Conservation (phyloP, 2,329 filamentous ascomycete genomes). For the Aspergillus fumigatiaffinis region DNA sequence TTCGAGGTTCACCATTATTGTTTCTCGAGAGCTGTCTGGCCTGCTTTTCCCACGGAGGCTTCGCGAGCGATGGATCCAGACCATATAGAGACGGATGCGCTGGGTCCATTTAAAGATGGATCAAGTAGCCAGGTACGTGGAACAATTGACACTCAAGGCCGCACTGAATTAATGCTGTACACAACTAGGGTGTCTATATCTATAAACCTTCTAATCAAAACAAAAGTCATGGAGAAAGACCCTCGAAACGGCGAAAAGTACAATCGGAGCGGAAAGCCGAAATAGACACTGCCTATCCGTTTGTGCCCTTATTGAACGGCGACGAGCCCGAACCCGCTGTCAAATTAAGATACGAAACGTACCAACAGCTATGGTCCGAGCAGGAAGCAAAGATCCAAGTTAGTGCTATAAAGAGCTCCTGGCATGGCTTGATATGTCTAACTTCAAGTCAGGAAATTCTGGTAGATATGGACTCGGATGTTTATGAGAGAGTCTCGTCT, state of each 20-base stretch:
- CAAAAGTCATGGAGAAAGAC: conserved; percentile 37
- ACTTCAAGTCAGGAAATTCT: conserved; percentile 27
- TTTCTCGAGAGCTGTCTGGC: not conserved
- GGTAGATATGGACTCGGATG: conserved; percentile 37
- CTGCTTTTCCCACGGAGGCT: not conserved
- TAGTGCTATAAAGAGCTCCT: conserved; percentile 3
- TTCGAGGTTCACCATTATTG: conserved; percentile 1
- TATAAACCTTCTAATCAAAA: conserved; percentile 52
- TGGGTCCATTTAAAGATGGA: conserved; percentile 23
- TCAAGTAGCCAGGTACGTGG: conserved; percentile 27
- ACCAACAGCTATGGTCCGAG: conserved; percentile 37
- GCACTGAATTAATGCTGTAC: not conserved
- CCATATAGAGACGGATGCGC: conserved; percentile 16
- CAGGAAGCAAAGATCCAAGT: conserved; percentile 40
- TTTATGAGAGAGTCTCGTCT: conserved; percentile 34
- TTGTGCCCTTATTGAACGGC: conserved; percentile 39
- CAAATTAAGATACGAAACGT: conserved; percentile 33
- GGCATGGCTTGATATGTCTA: conserved; percentile 6
- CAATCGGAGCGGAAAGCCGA: conserved; percentile 32
- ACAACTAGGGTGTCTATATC: conserved; percentile 56
- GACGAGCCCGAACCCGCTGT: conserved; percentile 32
- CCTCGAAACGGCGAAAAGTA: conserved; percentile 57
- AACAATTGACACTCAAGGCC: not conserved
- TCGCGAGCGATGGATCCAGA: conserved; percentile 17
- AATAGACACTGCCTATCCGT: conserved; percentile 19